phyloP scores from a whole-genome alignment of 208 protist genomes.

The Crithidia acanthocephali region DNA sequence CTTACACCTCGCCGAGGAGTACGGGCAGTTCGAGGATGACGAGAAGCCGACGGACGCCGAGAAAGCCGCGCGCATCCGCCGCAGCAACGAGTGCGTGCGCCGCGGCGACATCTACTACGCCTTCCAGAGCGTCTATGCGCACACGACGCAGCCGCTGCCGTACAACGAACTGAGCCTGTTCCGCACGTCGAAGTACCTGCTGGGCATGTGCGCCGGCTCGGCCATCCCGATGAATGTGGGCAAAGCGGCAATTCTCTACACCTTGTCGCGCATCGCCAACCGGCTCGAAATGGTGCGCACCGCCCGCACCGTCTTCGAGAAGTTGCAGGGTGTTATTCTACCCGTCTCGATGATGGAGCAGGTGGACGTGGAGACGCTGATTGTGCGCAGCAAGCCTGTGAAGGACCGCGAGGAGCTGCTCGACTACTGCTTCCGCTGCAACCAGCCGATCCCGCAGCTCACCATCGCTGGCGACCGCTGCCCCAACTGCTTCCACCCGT shows the following conservation, averaged over 20 bases:
- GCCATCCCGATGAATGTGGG: conserved; percentile 90
- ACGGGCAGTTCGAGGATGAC: conserved; percentile 72
- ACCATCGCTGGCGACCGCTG: conserved; percentile 86
- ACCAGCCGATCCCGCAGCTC: conserved; percentile 87
- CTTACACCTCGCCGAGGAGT: conserved; percentile 86
- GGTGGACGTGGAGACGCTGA: conserved; percentile 90
- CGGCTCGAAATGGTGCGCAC: conserved; percentile 92
- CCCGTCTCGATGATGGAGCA: conserved; percentile 87
- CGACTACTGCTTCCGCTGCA: conserved; percentile 93
- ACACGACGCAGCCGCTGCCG: conserved; percentile 91
- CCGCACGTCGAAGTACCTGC: conserved; percentile 83
- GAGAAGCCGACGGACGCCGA: conserved; percentile 56
- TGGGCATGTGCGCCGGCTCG: conserved; percentile 61
- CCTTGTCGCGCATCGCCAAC: conserved; percentile 84
- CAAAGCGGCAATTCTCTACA: conserved; percentile 86
- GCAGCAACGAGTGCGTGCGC: conserved; percentile 80
- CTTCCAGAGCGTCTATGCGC: conserved; percentile 86
- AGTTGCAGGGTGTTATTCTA: conserved; percentile 87
- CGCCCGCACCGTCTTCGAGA: conserved; percentile 87
- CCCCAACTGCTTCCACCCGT: conserved; percentile 92
- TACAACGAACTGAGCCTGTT: conserved; percentile 89
- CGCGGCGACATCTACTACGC: conserved; percentile 93
- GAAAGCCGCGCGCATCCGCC: conserved; percentile 71
- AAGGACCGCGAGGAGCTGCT: conserved; percentile 92
- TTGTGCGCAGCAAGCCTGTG: conserved; percentile 87